phyloP scores from a whole-genome alignment of 495 filamentous ascomycete genomes.

The Letharia lupina region DNA sequence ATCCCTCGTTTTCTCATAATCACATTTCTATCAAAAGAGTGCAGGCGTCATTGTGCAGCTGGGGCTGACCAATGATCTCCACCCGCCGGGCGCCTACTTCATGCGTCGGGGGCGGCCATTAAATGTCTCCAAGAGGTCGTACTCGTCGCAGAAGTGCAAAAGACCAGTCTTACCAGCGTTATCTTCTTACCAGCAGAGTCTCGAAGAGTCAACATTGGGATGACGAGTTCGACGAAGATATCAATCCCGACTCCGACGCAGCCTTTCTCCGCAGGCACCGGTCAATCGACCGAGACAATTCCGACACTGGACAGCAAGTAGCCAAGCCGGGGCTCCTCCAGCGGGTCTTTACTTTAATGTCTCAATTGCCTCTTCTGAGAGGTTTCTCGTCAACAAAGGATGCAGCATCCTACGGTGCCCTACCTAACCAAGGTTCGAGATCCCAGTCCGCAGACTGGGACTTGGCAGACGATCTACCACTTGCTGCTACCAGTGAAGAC shows the following conservation, averaged over 20 bases:
- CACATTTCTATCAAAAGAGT: not conserved
- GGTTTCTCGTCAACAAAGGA: not conserved
- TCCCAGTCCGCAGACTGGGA: not conserved
- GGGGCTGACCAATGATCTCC: slow-evolving; percentile 5
- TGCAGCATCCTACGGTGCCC: slow-evolving; percentile 15
- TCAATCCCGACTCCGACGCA: slow-evolving; percentile 14
- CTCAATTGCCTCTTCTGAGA: slow-evolving; percentile 16
- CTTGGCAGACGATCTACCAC: not conserved
- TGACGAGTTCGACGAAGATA: slow-evolving; percentile 4
- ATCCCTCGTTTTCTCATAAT: not conserved
- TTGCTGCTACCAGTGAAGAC: slow-evolving; percentile 7
- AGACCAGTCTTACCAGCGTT: not conserved
- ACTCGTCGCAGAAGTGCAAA: slow-evolving; percentile 3
- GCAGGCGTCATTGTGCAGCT: not conserved
- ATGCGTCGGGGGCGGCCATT: slow-evolving; percentile 1
- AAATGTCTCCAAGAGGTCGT: slow-evolving; percentile 9
- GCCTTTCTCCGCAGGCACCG: slow-evolving; percentile 11
- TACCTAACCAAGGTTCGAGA: slow-evolving; percentile 2
- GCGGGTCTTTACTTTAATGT: slow-evolving; percentile 16
- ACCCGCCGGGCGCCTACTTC: not conserved
- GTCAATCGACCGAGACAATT: slow-evolving; percentile 6
- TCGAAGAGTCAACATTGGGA: not conserved
- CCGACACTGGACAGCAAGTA: not conserved
- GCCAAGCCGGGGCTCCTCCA: not conserved
- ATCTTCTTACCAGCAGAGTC: slow-evolving; percentile 5